Evolutionary conservation across 495 filamentous ascomycete species (phyloP), one percentile per base, ranked within the genome.

Genomic region (Chaetomidium leptoderma): DNA sequence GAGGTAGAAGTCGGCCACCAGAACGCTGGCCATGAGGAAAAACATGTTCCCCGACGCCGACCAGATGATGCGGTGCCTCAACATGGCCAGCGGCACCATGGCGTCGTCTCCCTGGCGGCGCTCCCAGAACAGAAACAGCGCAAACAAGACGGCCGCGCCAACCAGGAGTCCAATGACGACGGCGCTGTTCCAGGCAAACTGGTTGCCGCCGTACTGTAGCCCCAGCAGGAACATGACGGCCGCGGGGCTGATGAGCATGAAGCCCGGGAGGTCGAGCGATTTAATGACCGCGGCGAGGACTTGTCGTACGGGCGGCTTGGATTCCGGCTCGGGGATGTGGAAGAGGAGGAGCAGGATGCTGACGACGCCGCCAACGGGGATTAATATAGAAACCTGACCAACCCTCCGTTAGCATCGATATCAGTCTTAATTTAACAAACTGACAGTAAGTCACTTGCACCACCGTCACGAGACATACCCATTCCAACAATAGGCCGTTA

Each of bases 151-250:
- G 3, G 72, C 83, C 45, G 82, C 84, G 13, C 87, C 65, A 10
- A 85, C 73, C 24, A 92, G 79, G 0, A 91, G 74, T 1, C 77
- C 83, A 52, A 91, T 83, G 58, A 90, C 82, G 10, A 80, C 78
- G 14, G 73, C 76, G 48, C 75, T 75, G 30, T 63, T 66, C 89
- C 89, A 92, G 2, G 72, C 57, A 57, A 87, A 87, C 30, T 73
- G 76, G 4, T 74, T 76, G 1, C 89, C 89, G 40, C 89, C 89
- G 87, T 88, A 93, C 63, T 92, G 86, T 10, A 95, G 75, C 0
- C 86, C 90, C 0, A 93, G 72, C 23, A 93, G 65, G 6, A 91
- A 70, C 60, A 83, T 85, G 48, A 90, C 73, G 11, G 91, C 79
- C 7, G 76, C 77, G 1, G 88, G 87, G 2, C 90, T 64, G 65